A percentile compares a stretch with the other conserved stretches of the same genome.
These are phyloP conservation scores for Saturnispora saitoi DNA, from an alignment of 805 yeast genomes.

Conservation along the genomic window DNA sequence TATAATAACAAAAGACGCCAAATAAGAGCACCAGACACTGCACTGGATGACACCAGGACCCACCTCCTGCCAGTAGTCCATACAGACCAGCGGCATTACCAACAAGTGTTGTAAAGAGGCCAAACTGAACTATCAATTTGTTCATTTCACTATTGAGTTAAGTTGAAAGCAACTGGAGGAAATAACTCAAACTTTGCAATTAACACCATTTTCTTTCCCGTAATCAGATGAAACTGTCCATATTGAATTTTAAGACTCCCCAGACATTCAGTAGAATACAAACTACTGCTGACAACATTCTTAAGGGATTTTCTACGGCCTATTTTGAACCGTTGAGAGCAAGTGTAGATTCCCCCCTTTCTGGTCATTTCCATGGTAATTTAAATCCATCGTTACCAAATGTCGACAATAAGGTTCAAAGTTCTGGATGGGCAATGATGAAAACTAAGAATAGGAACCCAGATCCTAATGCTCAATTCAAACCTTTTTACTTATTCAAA, in stretches of 20 bases:
- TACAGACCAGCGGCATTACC: conserved; percentile 7
- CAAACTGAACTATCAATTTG: conserved; percentile 6
- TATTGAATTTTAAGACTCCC: conserved; percentile 53
- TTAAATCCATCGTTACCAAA: conserved; percentile 57
- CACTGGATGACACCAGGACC: conserved; percentile 3
- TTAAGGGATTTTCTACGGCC: conserved; percentile 67
- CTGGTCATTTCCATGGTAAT: conserved; percentile 66
- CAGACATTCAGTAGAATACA: conserved; percentile 42
- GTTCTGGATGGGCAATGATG: conserved; percentile 76
- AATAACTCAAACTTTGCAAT: not conserved
- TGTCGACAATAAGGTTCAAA: conserved; percentile 51
- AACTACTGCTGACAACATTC: conserved; percentile 52
- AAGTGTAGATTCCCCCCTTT: conserved; percentile 27
- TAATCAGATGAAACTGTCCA: conserved; percentile 23
- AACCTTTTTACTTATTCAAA: conserved; percentile 31
- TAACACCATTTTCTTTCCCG: conserved; percentile 1
- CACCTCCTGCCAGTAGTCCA: conserved; percentile 6
- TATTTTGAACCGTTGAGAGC: conserved; percentile 37
- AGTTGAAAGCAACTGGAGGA: too few relatives aligned
- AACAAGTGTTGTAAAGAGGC: conserved; percentile 3
- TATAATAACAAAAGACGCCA: not conserved
- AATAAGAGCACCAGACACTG: conserved; percentile 2
- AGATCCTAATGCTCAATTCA: conserved; percentile 33
- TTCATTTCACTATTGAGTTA: not conserved
- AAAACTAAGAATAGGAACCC: conserved; percentile 59